phyloP scores from a whole-genome alignment of 257 asterid species.

The Solanum microdontum region DNA sequence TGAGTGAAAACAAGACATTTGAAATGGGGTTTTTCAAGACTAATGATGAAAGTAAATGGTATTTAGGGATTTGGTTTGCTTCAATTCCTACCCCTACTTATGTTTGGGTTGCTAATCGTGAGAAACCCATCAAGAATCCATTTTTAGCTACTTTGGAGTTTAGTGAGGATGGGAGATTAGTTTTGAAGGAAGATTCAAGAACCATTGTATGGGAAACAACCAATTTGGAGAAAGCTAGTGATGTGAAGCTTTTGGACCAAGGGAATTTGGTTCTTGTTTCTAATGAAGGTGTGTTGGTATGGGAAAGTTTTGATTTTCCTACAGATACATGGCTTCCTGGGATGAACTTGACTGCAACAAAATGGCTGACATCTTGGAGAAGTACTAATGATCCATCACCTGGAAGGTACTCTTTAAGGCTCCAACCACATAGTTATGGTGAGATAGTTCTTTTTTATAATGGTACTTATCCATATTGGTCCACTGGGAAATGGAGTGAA shows the following conservation, averaged over 20 bases:
- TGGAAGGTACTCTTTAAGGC: constrained; percentile 55
- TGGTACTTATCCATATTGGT: constrained; percentile 40
- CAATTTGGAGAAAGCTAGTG: constrained; percentile 32
- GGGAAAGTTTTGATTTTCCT: constrained; percentile 82
- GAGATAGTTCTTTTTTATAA: constrained; percentile 53
- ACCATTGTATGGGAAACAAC: constrained; percentile 35
- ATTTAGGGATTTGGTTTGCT: constrained; percentile 67
- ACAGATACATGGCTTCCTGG: constrained; percentile 82
- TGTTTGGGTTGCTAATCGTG: constrained; percentile 82
- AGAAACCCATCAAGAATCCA: constrained; percentile 38
- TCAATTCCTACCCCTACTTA: constrained; percentile 48
- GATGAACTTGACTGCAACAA: constrained; percentile 45
- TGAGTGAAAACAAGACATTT: constrained; percentile 47
- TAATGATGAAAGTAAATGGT: constrained; percentile 36
- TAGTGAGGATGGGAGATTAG: constrained; percentile 35
- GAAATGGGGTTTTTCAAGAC: constrained; percentile 50
- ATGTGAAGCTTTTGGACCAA: constrained; percentile 38
- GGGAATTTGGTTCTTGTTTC: constrained; percentile 48
- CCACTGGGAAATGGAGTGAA: constrained; percentile 68
- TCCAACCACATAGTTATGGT: constrained; percentile 46
- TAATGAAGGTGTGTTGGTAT: constrained; percentile 25
- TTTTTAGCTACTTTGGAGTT: constrained; percentile 32
- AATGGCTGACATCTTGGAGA: constrained; percentile 47
- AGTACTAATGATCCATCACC: constrained; percentile 55
- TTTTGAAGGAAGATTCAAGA: constrained; percentile 30